A percentile compares a stretch with the other conserved stretches of the same genome.
phyloP scores from a whole-genome alignment of 2,329 filamentous ascomycete genomes.

The Trichoderma sp. region DNA sequence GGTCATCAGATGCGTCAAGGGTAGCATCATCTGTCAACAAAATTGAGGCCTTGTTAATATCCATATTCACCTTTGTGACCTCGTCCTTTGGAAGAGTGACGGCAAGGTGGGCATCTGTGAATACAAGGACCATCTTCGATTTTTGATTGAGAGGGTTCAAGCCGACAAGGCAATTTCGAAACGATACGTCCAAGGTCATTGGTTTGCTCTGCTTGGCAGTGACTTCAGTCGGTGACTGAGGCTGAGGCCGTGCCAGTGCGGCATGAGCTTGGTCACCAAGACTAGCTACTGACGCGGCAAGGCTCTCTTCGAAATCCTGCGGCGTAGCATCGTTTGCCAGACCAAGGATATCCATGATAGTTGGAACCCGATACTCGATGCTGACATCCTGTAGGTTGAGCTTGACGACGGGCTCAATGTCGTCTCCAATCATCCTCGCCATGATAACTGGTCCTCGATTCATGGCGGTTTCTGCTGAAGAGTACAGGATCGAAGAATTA shows the following conservation, averaged over 20 bases:
- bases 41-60: constrained; percentile 78
- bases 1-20: constrained; percentile 26
- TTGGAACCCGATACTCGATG: constrained; percentile 86
- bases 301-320: constrained; percentile 72
- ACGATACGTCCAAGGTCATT: constrained; percentile 69
- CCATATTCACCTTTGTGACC: constrained; percentile 63
- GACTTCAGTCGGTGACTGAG: constrained; percentile 30
- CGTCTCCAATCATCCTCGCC: constrained; percentile 87
- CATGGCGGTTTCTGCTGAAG: constrained; percentile 33
- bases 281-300: constrained; percentile 79
- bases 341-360: constrained; percentile 76
- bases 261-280: constrained; percentile 66
- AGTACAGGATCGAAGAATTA: constrained; percentile 47
- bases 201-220: constrained; percentile 50
- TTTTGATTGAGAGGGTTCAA: constrained; percentile 75
- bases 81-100: constrained; percentile 66
- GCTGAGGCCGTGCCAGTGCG: constrained; percentile 39
- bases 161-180: constrained; percentile 80
- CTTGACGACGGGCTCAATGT: constrained; percentile 89
- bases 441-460: constrained; percentile 64
- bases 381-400: constrained; percentile 81
- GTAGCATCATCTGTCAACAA: constrained; percentile 77
- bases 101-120: constrained; percentile 76
- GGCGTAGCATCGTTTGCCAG: constrained; percentile 66
- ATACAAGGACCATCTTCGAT: constrained; percentile 75